phyloP scores from a whole-genome alignment of 495 filamentous ascomycete genomes.

The Oleoguttula mirabilis region DNA sequence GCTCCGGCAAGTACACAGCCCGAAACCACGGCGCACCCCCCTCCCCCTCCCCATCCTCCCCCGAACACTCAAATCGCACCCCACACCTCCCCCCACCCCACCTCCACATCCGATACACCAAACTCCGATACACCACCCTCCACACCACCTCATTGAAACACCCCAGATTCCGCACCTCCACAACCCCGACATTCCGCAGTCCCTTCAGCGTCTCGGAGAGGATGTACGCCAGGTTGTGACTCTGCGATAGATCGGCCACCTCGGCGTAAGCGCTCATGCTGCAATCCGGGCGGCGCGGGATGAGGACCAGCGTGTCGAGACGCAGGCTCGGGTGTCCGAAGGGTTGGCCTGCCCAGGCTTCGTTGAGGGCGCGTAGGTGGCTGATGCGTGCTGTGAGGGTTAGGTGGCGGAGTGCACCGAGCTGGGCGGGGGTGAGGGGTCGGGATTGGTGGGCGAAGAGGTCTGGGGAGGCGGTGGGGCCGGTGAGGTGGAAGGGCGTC shows the following conservation, averaged over 20 bases:
- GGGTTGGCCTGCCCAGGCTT: conserved; percentile 17
- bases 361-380: conserved; percentile 19
- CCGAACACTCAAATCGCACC: conserved; percentile 12
- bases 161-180: conserved; percentile 16
- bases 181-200: conserved; percentile 12
- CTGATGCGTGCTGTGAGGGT: conserved; percentile 14
- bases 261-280: conserved; percentile 13
- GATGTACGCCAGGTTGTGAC: conserved; percentile 21
- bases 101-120: conserved; percentile 18
- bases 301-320: conserved; percentile 16
- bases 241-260: conserved; percentile 18
- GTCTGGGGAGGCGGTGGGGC: not conserved
- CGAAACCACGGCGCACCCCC: conserved; percentile 9
- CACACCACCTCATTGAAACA: conserved; percentile 17
- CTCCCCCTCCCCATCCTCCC: conserved; percentile 2
- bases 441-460: conserved; percentile 2
- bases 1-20: not conserved
- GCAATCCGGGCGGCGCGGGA: conserved; percentile 14
- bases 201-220: conserved; percentile 19
- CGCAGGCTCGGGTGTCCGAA: conserved; percentile 14
- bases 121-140: conserved; percentile 14
- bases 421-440: conserved; percentile 1
- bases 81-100: conserved; percentile 18
- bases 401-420: conserved; percentile 15
- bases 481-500: conserved; percentile 15